phyloP scores from a whole-genome alignment of 129 eudicot species.

The Gnaphalium uliginosum region DNA sequence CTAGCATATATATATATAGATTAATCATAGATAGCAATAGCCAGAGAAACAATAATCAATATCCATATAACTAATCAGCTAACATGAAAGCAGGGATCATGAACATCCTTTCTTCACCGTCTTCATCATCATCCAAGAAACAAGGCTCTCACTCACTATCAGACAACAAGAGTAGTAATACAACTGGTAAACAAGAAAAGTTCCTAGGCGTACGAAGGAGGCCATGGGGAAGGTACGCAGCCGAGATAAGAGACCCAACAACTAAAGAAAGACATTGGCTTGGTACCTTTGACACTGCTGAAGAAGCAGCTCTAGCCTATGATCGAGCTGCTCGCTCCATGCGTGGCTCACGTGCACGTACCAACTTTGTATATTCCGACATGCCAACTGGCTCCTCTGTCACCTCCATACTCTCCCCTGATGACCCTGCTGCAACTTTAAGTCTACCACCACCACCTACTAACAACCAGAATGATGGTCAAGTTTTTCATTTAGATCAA shows the following conservation, averaged over 20 bases:
- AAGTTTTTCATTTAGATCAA: constrained; percentile 5
- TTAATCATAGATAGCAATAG: background rate
- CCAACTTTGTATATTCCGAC: constrained; percentile 62
- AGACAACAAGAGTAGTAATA: background rate
- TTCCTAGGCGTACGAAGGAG: constrained; percentile 54
- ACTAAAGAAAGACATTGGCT: constrained; percentile 70
- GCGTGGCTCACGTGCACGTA: constrained; percentile 58
- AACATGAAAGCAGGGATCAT: constrained; percentile 17
- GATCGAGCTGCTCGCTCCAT: constrained; percentile 63
- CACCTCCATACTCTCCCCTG: constrained; percentile 51
- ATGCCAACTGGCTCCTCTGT: constrained; percentile 50
- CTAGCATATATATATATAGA: background rate
- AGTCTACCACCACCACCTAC: constrained; percentile 11
- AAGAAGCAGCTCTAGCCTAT: constrained; percentile 60
- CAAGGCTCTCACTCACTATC: background rate
- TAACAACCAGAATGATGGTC: constrained; percentile 25
- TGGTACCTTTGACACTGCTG: constrained; percentile 66
- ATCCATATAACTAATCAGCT: constrained; percentile 2
- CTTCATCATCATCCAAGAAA: background rate
- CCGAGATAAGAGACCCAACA: constrained; percentile 60
- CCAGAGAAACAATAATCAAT: background rate
- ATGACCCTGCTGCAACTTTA: constrained; percentile 21
- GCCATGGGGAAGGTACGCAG: constrained; percentile 69
- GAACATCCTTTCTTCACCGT: constrained; percentile 26
- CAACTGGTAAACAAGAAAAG: constrained; percentile 28